A percentile compares a stretch with the other conserved stretches of the same genome.
These are phyloP conservation scores for Daldinia loculata DNA, from an alignment of 495 filamentous ascomycete genomes.

Conservation along the genomic window DNA sequence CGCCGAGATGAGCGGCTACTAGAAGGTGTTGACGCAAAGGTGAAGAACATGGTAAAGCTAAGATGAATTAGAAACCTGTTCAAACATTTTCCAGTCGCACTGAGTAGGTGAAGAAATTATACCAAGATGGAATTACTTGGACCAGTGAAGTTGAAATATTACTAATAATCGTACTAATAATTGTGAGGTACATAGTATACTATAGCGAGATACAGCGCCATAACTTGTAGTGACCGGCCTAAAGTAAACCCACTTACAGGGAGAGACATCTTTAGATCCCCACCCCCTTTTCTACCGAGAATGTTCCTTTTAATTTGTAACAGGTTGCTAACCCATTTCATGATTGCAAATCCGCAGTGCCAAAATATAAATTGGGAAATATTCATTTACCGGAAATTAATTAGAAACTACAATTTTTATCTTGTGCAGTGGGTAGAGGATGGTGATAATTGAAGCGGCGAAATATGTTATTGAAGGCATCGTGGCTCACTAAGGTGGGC, in stretches of 20 bases:
- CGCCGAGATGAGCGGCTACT: conserved; percentile 1
- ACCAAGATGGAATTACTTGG: neutral
- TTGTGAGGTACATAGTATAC: neutral
- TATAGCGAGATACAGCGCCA: neutral
- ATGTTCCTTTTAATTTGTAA: too few species aligned
- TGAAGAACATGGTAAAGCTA: conserved; percentile 10
- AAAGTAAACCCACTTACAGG: neutral
- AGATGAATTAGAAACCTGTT: neutral
- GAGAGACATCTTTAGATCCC: too few species aligned
- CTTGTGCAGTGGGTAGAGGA: too few species aligned
- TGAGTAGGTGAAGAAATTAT: neutral
- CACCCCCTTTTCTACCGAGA: too few species aligned
- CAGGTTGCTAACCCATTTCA: too few species aligned
- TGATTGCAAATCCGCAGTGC: too few species aligned
- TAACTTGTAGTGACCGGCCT: neutral
- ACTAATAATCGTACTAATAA: neutral
- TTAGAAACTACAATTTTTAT: too few species aligned
- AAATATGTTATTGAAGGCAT: too few species aligned
- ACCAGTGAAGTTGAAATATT: neutral
- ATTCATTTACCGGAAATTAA: too few species aligned
- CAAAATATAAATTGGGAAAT: too few species aligned
- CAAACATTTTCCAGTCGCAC: neutral
- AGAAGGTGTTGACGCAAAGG: conserved; percentile 9
- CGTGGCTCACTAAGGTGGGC: too few species aligned
- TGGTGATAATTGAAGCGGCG: too few species aligned